Evolutionary conservation across 2,329 filamentous ascomycete genomes (phyloP).

Genomic region (Penicillium freii): DNA sequence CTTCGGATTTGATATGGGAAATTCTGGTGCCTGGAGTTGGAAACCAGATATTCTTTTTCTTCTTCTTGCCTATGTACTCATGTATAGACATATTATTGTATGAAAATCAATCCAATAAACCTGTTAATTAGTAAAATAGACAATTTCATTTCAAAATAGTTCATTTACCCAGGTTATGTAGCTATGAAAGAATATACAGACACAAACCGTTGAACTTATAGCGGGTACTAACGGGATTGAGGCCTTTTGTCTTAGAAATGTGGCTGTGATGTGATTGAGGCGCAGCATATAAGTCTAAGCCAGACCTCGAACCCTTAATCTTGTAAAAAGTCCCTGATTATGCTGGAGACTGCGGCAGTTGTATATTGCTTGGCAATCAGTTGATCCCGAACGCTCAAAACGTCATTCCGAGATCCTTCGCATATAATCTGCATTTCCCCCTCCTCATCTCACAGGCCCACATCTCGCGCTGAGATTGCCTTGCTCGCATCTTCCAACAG

Average conservation of each 20-base stretch:
- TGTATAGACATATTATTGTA: not conserved
- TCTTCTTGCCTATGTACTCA: not conserved
- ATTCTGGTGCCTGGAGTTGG: conserved; percentile 24
- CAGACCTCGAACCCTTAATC: not conserved
- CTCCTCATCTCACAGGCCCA: conserved; percentile 5
- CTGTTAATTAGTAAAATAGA: not conserved
- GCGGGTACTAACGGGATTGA: not conserved
- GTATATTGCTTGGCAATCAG: conserved; percentile 10
- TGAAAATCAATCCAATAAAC: not conserved
- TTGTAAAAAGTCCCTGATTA: not conserved
- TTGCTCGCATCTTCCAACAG: not conserved
- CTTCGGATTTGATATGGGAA: conserved; percentile 1
- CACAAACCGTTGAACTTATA: not conserved
- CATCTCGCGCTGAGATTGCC: not conserved
- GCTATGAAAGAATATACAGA: not conserved
- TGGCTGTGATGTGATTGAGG: conserved; percentile 12
- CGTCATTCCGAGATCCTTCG: conserved; percentile 22
- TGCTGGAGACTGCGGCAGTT: not conserved
- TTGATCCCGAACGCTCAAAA: conserved; percentile 17
- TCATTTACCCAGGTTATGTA: not conserved
- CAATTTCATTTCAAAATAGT: not conserved
- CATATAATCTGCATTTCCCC: conserved; percentile 17
- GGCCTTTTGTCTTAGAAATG: conserved; percentile 2
- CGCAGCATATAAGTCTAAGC: conserved; percentile 8
- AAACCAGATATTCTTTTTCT: not conserved